These are phyloP conservation scores for Litsea cubeba DNA, from an alignment of 164 flowering plant species.

Conservation along the genomic window DNA sequence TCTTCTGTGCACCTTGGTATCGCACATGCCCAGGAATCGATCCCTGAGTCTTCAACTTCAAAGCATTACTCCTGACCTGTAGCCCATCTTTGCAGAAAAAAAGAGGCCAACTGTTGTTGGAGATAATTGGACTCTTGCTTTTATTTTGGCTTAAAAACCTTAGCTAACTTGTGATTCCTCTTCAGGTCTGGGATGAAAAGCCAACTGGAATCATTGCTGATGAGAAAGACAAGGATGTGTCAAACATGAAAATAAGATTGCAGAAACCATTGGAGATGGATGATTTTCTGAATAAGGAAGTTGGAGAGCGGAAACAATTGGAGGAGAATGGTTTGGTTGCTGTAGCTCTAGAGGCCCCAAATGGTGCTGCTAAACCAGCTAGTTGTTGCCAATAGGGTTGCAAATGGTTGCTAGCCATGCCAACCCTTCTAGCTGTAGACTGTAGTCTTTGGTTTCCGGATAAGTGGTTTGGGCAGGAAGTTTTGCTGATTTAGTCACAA, in stretches of 20 bases:
- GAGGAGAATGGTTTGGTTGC: slow-evolving; percentile 34
- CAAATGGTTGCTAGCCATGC: slow-evolving; percentile 35
- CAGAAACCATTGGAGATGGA: slow-evolving; percentile 33
- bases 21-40: too few relatives aligned
- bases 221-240: slow-evolving; percentile 40
- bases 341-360: slow-evolving; percentile 31
- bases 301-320: slow-evolving; percentile 16
- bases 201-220: slow-evolving; percentile 15
- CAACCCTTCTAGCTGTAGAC: background rate
- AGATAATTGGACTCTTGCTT: too few relatives aligned
- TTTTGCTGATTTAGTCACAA: slow-evolving; percentile 7
- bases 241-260: slow-evolving; percentile 19
- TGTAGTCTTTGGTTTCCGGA: slow-evolving; percentile 6
- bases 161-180: background rate
- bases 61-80: too few relatives aligned
- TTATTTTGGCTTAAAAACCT: background rate
- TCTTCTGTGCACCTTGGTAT: too few relatives aligned
- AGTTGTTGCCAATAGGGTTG: slow-evolving; percentile 29
- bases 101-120: too few relatives aligned
- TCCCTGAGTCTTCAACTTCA: too few relatives aligned
- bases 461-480: slow-evolving; percentile 15
- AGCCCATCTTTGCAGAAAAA: too few relatives aligned
- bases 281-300: slow-evolving; percentile 25
- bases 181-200: slow-evolving; percentile 68
- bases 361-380: slow-evolving; percentile 32